Conservation (phyloP, 768 basidiomycete genomes). For the Phanerodontia chrysosporium region DNA sequence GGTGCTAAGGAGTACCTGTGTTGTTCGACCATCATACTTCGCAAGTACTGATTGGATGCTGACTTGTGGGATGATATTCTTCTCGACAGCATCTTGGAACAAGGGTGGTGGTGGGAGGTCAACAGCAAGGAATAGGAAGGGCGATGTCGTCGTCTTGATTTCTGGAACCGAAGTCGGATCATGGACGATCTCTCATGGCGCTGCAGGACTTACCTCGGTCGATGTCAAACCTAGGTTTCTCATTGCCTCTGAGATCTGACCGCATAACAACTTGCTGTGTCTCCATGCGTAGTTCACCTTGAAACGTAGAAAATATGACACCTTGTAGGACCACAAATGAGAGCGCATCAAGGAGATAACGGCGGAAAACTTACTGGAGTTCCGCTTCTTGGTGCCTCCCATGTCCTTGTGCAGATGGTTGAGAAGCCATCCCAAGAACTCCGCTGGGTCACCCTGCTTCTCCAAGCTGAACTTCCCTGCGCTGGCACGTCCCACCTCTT, state of each 20-base stretch:
- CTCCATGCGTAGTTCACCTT: slow-evolving; percentile 89
- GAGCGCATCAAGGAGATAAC: slow-evolving; percentile 16
- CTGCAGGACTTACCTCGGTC: slow-evolving; percentile 72
- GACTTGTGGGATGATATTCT: slow-evolving; percentile 99
- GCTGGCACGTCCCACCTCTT: slow-evolving; percentile 90
- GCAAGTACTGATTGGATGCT: slow-evolving; percentile 83
- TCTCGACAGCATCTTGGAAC: slow-evolving; percentile 93
- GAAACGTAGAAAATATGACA: slow-evolving; percentile 89
- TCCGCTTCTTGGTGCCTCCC: slow-evolving; percentile 89
- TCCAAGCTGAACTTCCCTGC: slow-evolving; percentile 90
- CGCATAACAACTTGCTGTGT: slow-evolving; percentile 90
- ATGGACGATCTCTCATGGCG: too few species aligned
- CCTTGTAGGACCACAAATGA: slow-evolving; percentile 40
- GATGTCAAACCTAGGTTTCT: slow-evolving; percentile 90
- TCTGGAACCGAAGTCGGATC: too few species aligned
- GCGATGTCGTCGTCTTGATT: slow-evolving; percentile 78
- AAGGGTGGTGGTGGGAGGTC: slow-evolving; percentile 97
- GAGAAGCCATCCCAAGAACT: slow-evolving; percentile 93
- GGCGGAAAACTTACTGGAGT: slow-evolving; percentile 65
- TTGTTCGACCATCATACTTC: slow-evolving; percentile 91
- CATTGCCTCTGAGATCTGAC: slow-evolving; percentile 65
- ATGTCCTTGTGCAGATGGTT: slow-evolving; percentile 91
- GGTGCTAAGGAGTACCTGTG: slow-evolving; percentile 55
- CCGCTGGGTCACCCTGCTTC: slow-evolving; percentile 92
- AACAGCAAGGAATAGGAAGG: slow-evolving; percentile 93